phyloP scores from a whole-genome alignment of 106 monocot genomes.

The Dendrobium chrysotoxum region DNA sequence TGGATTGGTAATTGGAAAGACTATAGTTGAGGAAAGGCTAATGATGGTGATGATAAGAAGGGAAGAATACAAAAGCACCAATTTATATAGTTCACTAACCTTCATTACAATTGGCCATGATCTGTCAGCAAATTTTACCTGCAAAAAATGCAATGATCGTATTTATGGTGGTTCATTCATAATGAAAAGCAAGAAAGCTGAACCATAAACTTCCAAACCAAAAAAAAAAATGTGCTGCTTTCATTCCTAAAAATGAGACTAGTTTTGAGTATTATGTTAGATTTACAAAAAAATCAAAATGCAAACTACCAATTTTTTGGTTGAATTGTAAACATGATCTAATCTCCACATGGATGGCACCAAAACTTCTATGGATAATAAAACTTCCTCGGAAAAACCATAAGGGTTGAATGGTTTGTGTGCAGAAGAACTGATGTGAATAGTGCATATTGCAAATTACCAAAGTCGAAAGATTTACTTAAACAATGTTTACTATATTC shows the following conservation, averaged over 20 bases:
- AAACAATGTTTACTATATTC: neutral
- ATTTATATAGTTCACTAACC: constrained; percentile 26
- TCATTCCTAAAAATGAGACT: too few species aligned
- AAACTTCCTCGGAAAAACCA: neutral
- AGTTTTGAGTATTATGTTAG: too few species aligned
- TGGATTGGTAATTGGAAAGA: neutral
- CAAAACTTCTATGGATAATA: neutral
- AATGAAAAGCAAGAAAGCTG: neutral
- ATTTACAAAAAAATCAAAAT: neutral
- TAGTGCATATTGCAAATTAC: neutral
- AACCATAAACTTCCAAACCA: neutral
- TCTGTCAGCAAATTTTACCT: constrained; percentile 36
- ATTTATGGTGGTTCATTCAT: constrained; percentile 7
- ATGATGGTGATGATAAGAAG: neutral
- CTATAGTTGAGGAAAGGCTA: neutral
- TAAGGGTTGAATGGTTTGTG: too few species aligned
- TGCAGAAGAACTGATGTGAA: neutral
- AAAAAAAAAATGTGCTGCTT: too few species aligned
- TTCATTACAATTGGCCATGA: constrained; percentile 56
- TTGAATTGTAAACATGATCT: neutral
- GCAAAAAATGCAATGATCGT: constrained; percentile 13
- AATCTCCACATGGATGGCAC: neutral
- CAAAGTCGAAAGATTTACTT: too few species aligned
- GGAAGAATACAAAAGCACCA: neutral
- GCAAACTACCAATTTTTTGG: neutral